A percentile compares a stretch with the other conserved stretches of the same genome.
phyloP scores from a whole-genome alignment of 78 protist species.

The Cavenderia fasciculata region DNA sequence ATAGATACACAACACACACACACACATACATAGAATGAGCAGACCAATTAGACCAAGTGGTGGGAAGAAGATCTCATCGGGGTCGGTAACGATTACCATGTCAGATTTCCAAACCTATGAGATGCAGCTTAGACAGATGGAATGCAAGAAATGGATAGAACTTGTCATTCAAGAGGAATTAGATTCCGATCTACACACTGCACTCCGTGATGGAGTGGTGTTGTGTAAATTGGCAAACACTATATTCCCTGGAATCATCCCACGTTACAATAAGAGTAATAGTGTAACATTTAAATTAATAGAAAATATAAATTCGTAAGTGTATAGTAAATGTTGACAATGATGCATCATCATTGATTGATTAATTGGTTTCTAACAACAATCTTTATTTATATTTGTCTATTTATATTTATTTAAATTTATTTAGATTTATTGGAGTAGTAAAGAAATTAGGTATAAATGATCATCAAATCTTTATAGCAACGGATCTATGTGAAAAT shows the following conservation, averaged over 20 bases:
- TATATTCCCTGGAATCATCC: constrained; percentile 54
- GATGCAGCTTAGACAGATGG: constrained; percentile 38
- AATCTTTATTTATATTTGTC: no score
- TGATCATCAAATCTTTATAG: constrained; percentile 49
- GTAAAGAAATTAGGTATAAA: constrained; percentile 58
- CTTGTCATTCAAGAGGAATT: constrained; percentile 18
- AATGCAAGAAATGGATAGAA: constrained; percentile 60
- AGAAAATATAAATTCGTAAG: constrained; percentile 75
- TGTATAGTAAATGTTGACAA: not conserved
- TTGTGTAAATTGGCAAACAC: constrained; percentile 59
- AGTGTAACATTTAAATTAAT: constrained; percentile 48
- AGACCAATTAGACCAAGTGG: constrained; percentile 51
- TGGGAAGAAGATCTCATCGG: constrained; percentile 10
- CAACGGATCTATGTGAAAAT: constrained; percentile 69
- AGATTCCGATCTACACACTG: constrained; percentile 21
- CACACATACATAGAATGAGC: no score
- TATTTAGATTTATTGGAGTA: constrained; percentile 37
- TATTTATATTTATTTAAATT: not conserved
- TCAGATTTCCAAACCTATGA: constrained; percentile 73
- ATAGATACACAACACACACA: no score
- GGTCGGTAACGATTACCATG: constrained; percentile 65
- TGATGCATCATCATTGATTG: not conserved
- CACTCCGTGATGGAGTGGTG: constrained; percentile 62
- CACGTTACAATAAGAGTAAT: constrained; percentile 26
- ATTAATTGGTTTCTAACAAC: not conserved